phyloP scores from a whole-genome alignment of 371 early-diverging fungal genomes.

The Entomophthora muscae region DNA sequence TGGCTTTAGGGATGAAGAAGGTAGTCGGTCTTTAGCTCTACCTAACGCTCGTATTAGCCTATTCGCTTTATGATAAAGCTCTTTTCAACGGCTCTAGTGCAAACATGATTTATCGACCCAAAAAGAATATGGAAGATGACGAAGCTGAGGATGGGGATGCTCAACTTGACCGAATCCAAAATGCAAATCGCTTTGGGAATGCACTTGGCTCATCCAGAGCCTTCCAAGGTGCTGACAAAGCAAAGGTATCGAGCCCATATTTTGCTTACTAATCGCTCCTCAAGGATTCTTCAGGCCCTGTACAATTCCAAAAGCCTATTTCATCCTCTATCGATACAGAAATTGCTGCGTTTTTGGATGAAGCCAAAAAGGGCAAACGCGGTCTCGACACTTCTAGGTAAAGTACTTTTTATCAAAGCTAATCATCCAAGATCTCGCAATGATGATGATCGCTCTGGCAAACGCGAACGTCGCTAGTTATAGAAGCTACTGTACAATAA shows the following conservation, averaged over 20 bases:
- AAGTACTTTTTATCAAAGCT: not conserved
- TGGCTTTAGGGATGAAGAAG: slow-evolving; percentile 74
- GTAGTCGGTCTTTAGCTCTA: not conserved
- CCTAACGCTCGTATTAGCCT: slow-evolving; percentile 23
- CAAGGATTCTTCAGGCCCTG: not conserved
- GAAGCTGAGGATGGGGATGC: slow-evolving; percentile 42
- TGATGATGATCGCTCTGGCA: not conserved
- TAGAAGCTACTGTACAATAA: no score
- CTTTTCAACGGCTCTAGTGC: slow-evolving; percentile 53
- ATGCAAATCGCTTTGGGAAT: not conserved
- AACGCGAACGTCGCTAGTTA: not conserved
- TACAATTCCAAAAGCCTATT: not conserved
- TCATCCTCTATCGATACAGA: not conserved
- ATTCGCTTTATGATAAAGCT: slow-evolving; percentile 77
- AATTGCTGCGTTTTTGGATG: not conserved
- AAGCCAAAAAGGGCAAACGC: not conserved
- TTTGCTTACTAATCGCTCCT: not conserved
- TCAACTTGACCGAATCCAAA: not conserved
- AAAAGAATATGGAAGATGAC: slow-evolving; percentile 40
- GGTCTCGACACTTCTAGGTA: not conserved
- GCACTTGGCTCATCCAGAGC: not conserved
- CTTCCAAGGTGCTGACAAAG: slow-evolving; percentile 4
- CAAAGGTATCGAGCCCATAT: not conserved
- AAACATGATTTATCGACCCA: slow-evolving; percentile 66
- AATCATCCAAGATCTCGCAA: not conserved